Conservation (phyloP, 495 filamentous ascomycete genomes). For the Aspergillus kassunensis region DNA sequence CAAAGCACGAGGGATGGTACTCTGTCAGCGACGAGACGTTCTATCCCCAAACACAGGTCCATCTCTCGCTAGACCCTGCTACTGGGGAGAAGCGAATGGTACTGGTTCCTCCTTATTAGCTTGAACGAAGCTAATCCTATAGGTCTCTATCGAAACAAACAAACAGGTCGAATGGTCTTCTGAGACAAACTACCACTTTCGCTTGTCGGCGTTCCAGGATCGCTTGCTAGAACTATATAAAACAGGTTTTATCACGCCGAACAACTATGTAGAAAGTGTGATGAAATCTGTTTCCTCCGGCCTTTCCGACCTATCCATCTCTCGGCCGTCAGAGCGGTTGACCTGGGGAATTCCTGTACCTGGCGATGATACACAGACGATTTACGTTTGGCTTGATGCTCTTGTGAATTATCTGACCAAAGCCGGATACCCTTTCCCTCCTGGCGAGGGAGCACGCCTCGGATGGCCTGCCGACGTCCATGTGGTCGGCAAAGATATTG, state of each 20-base stretch:
- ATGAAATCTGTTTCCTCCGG: conserved; percentile 62
- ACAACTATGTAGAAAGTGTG: conserved; percentile 62
- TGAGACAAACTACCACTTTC: conserved; percentile 95
- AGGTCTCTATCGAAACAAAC: conserved; percentile 77
- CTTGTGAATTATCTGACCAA: conserved; percentile 89
- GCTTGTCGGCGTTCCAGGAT: conserved; percentile 74
- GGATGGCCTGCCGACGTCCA: conserved; percentile 93
- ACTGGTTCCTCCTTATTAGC: background rate
- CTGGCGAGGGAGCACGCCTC: conserved; percentile 53
- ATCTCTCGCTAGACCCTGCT: conserved; percentile 67
- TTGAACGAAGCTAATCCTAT: background rate
- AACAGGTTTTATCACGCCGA: conserved; percentile 69
- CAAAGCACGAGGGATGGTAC: conserved; percentile 93
- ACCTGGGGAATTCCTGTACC: conserved; percentile 91
- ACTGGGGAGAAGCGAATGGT: conserved; percentile 81
- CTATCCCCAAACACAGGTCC: conserved; percentile 73
- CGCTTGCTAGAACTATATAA: conserved; percentile 74
- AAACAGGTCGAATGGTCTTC: conserved; percentile 92
- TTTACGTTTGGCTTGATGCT: conserved; percentile 98
- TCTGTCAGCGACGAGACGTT: conserved; percentile 95
- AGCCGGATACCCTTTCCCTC: conserved; percentile 77
- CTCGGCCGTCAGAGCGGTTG: conserved; percentile 71
- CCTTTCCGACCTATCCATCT: conserved; percentile 83
- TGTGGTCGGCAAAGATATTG: conserved; percentile 92
- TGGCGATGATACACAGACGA: conserved; percentile 77